phyloP scores from a whole-genome alignment of 2,329 filamentous ascomycete species.

The Diatrype stigma region DNA sequence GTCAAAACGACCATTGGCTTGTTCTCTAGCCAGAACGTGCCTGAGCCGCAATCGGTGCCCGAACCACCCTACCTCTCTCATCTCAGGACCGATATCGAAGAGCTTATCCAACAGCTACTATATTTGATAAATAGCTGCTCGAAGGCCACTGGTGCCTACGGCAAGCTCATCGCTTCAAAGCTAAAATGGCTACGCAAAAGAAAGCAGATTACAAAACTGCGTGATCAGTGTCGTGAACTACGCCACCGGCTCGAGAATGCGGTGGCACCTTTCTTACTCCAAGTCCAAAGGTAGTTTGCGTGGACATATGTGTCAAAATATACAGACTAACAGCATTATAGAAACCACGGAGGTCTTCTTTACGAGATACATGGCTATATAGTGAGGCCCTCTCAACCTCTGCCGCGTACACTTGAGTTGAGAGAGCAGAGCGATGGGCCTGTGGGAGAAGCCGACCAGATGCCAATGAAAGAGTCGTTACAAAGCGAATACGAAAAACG shows the following conservation, averaged over 20 bases:
- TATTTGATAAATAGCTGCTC: not conserved
- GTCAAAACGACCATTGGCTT: slow-evolving; percentile 4
- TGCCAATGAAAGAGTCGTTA: not conserved
- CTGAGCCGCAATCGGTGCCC: slow-evolving; percentile 1
- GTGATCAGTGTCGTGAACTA: not conserved
- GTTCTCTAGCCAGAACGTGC: slow-evolving; percentile 2
- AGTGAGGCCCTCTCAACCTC: not conserved
- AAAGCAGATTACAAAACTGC: not conserved
- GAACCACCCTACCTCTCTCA: not conserved
- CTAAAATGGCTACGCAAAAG: not conserved
- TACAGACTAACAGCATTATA: not conserved
- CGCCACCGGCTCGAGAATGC: not conserved
- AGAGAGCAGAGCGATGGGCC: not conserved
- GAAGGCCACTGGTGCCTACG: not conserved
- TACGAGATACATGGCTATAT: not conserved
- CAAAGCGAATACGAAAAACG: not conserved
- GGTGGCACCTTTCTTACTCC: not conserved
- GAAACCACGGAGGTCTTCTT: not conserved
- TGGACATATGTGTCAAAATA: not conserved
- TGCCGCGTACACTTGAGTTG: not conserved
- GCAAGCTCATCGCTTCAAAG: not conserved
- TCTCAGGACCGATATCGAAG: not conserved
- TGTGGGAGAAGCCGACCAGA: not conserved
- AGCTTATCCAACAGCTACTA: not conserved
- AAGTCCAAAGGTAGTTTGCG: not conserved